phyloP scores from a whole-genome alignment of 805 yeast genomes.

The Hanseniaspora jakobsenii region DNA sequence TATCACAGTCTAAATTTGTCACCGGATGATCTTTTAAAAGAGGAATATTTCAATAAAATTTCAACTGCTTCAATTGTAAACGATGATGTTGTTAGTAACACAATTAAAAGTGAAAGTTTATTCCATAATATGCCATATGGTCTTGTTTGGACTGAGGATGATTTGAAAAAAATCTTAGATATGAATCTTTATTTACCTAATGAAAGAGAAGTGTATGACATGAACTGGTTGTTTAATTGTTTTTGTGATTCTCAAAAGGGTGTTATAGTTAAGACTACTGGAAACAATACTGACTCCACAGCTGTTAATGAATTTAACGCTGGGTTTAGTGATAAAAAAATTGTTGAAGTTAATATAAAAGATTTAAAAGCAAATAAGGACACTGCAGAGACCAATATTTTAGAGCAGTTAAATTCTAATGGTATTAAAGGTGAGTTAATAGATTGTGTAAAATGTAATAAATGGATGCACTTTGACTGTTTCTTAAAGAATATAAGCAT shows the following conservation, averaged over 20 bases:
- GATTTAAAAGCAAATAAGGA: neutral
- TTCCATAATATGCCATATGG: conserved; percentile 25
- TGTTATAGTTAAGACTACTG: neutral
- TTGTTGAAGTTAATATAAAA: too few species aligned
- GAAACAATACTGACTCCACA: conserved; percentile 1
- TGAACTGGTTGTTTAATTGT: conserved; percentile 27
- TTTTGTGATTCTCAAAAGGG: conserved; percentile 17
- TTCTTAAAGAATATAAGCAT: neutral
- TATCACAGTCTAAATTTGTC: neutral
- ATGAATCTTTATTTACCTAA: conserved; percentile 19
- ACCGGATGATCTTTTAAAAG: neutral
- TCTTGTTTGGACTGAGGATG: conserved; percentile 22
- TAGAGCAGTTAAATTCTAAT: neutral
- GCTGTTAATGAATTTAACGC: conserved; percentile 4
- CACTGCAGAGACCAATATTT: neutral
- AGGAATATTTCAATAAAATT: conserved; percentile 1
- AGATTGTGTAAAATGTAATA: conserved; percentile 27
- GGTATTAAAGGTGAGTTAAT: conserved; percentile 19
- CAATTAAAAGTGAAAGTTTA: conserved; percentile 7
- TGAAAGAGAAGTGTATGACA: conserved; percentile 20
- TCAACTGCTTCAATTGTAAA: too few species aligned
- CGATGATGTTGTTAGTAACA: neutral
- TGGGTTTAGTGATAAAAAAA: too few species aligned
- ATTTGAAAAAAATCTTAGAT: conserved; percentile 20
- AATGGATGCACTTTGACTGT: conserved; percentile 21